A percentile compares a stretch with the other conserved stretches of the same genome.
Conservation (phyloP, 805 yeast species). For the Candida tibetensis region DNA sequence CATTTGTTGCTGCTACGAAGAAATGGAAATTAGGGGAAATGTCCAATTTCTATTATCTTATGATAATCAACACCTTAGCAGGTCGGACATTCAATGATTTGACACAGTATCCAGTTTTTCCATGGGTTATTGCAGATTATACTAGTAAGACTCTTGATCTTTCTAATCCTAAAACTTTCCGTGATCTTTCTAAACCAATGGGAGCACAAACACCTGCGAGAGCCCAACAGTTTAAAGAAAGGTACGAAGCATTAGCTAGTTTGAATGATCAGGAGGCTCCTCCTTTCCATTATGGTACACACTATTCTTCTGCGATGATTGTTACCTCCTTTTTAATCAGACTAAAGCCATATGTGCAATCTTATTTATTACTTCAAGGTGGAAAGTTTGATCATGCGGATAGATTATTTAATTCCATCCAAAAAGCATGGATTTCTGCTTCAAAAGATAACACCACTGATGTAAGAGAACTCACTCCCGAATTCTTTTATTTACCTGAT, state of each 20-base stretch:
- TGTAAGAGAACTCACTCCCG: conserved; percentile 85
- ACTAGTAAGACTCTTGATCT: conserved; percentile 69
- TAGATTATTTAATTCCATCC: conserved; percentile 68
- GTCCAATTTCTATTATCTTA: conserved; percentile 79
- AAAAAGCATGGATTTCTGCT: conserved; percentile 80
- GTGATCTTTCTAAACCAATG: conserved; percentile 87
- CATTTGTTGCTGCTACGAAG: conserved; percentile 49
- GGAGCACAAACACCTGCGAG: conserved; percentile 74
- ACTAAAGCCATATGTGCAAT: conserved; percentile 75
- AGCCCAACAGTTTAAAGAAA: conserved; percentile 60
- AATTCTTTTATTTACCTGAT: conserved; percentile 79
- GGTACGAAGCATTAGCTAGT: conserved; percentile 68
- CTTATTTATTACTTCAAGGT: conserved; percentile 76
- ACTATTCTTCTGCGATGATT: conserved; percentile 91
- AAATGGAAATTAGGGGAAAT: conserved; percentile 77
- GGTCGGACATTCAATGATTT: conserved; percentile 87
- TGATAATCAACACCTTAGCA: conserved; percentile 77
- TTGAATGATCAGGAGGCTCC: conserved; percentile 58
- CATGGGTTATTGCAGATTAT: conserved; percentile 88
- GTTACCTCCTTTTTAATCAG: conserved; percentile 79
- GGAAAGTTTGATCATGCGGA: conserved; percentile 90
- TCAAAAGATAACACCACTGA: conserved; percentile 79
- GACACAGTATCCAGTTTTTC: conserved; percentile 89
- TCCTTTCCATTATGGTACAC: conserved; percentile 91
- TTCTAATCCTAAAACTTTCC: conserved; percentile 53